Percentiles rank a stretch among this genome's conserved stretches.
These are phyloP conservation scores for Ogataea salicorniae DNA, from an alignment of 805 yeast species.

Conservation along the genomic window DNA sequence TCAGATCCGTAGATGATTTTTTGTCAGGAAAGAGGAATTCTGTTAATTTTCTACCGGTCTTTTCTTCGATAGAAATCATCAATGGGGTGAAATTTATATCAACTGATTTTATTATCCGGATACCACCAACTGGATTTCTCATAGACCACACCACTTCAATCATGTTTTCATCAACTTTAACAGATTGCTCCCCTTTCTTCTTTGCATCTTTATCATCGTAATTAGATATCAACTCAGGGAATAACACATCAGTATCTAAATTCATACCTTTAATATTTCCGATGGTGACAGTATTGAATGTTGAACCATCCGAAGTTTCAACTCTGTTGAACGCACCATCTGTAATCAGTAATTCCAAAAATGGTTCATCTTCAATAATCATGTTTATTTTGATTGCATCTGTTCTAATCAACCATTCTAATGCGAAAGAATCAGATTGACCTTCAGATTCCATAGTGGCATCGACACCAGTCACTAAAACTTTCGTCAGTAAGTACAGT, in stretches of 20 bases:
- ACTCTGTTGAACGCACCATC: conserved; percentile 55
- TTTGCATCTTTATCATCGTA: conserved; percentile 14
- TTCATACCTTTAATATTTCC: conserved; percentile 66
- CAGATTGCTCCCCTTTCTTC: conserved; percentile 11
- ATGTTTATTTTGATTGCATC: conserved; percentile 71
- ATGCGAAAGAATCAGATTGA: conserved; percentile 6
- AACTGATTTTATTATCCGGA: conserved; percentile 67
- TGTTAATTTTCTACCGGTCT: conserved; percentile 56
- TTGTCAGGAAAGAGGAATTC: conserved; percentile 62
- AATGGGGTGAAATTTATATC: conserved; percentile 60
- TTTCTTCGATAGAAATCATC: conserved; percentile 67
- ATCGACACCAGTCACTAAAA: conserved; percentile 20
- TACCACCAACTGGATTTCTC: conserved; percentile 86
- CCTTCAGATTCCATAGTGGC: conserved; percentile 22
- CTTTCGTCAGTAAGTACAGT: conserved; percentile 41
- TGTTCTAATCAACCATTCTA: conserved; percentile 61
- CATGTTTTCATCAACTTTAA: conserved; percentile 21
- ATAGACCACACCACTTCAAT: conserved; percentile 65
- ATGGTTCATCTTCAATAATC: conserved; percentile 53
- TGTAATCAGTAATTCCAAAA: conserved; percentile 65
- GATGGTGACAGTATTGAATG: conserved; percentile 54
- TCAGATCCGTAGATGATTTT: not conserved
- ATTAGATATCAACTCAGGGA: conserved; percentile 69
- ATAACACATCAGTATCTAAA: conserved; percentile 48
- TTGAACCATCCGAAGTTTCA: conserved; percentile 62